Conservation (phyloP, 164 flowering plant genomes). For the Protea cynaroides region DNA sequence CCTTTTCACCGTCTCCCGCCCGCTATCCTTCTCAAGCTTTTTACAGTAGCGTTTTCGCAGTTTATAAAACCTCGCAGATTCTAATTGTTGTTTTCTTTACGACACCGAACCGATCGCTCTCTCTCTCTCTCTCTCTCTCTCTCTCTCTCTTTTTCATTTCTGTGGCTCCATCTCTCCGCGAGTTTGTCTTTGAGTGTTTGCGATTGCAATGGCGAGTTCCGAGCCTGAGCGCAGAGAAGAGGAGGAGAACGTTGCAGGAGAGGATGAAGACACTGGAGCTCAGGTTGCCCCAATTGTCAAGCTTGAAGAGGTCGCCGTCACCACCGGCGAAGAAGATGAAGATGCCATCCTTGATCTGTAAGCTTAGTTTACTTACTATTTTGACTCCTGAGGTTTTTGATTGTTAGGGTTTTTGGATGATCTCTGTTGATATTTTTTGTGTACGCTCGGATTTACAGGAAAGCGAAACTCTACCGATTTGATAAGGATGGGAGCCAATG, state of each 20-base stretch:
- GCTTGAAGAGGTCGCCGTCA: conserved; percentile 79
- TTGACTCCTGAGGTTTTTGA: not conserved
- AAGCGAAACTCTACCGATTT: conserved; percentile 39
- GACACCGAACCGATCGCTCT: no score
- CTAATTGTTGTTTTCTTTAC: no score
- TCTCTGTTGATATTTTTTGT: not conserved
- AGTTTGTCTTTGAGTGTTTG: not conserved
- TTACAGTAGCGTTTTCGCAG: no score
- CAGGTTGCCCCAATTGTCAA: conserved; percentile 77
- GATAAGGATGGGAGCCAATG: conserved; percentile 38
- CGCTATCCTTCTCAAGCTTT: no score
- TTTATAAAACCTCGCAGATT: no score
- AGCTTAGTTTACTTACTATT: not conserved
- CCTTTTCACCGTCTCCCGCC: no score
- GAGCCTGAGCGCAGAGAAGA: conserved; percentile 54
- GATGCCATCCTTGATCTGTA: conserved; percentile 59
- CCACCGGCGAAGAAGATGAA: conserved; percentile 84
- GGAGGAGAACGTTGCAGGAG: conserved; percentile 41
- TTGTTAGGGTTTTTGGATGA: conserved; percentile 6
- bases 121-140: no score
- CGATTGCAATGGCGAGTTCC: conserved; percentile 31
- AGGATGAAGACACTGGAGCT: conserved; percentile 91
- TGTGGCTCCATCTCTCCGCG: not conserved
- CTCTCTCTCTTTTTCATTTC: not conserved
- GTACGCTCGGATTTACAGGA: conserved; percentile 19